Conservation (phyloP, 768 basidiomycete genomes). For the Lenzites betulinus region DNA sequence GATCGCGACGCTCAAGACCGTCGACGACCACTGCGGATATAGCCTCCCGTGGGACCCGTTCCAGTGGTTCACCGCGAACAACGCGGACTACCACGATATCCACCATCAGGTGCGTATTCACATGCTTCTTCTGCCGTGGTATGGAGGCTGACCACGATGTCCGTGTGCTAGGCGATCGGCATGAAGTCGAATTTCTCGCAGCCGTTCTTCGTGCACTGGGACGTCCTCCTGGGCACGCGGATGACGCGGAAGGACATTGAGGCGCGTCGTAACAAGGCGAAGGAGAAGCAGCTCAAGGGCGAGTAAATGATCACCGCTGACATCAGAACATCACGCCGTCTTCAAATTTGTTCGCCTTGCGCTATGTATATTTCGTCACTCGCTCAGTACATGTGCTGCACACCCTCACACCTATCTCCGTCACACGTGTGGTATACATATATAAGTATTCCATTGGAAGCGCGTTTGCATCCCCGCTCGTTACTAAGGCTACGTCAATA, state of each 20-base stretch:
- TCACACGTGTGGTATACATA: no score
- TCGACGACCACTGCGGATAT: constrained; percentile 96
- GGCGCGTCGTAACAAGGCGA: constrained; percentile 36
- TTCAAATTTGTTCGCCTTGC: no score
- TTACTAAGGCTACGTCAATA: not conserved
- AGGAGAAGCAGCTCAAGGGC: constrained; percentile 8
- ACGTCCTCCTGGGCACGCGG: constrained; percentile 77
- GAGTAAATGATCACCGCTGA: constrained; percentile 9
- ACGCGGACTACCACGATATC: constrained; percentile 96
- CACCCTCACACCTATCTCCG: no score
- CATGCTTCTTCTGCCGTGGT: not conserved
- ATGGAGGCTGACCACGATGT: not conserved
- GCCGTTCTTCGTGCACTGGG: constrained; percentile 97
- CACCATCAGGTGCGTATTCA: constrained; percentile 78
- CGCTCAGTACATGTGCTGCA: no score
- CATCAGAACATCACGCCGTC: not conserved
- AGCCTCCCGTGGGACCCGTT: constrained; percentile 87
- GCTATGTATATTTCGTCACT: no score
- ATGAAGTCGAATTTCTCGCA: constrained; percentile 96
- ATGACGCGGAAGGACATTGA: constrained; percentile 74
- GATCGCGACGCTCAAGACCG: constrained; percentile 86
- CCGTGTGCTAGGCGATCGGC: constrained; percentile 56
- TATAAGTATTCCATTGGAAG: no score
- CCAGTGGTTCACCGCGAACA: constrained; percentile 83
- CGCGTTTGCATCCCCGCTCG: no score